phyloP scores from a whole-genome alignment of 2,329 filamentous ascomycete genomes.

The Epichloe hybrida region DNA sequence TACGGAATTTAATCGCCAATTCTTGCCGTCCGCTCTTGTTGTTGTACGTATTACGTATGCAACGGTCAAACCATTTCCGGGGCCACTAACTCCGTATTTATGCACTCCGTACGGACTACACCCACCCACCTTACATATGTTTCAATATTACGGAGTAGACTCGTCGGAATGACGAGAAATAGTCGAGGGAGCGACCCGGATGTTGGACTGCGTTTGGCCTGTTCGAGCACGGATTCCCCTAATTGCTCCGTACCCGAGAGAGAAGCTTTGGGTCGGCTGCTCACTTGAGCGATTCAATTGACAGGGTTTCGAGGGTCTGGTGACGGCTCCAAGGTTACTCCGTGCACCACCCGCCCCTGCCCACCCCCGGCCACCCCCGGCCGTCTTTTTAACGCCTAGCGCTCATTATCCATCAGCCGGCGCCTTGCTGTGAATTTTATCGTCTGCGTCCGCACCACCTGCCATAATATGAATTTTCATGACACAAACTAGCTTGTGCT shows the following conservation, averaged over 20 bases:
- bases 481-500: not conserved
- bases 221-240: no score
- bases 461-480: not conserved
- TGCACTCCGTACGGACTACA: not conserved
- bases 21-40: no score
- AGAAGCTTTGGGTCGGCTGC: no score
- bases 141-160: not conserved
- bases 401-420: not conserved
- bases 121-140: not conserved
- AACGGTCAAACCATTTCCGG: no score
- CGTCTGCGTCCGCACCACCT: not conserved
- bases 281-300: no score
- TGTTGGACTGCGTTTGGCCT: no score
- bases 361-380: not conserved
- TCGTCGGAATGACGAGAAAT: not conserved
- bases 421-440: not conserved
- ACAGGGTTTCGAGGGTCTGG: slow-evolving; percentile 4
- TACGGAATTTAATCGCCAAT: no score
- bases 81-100: no score
- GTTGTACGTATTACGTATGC: no score
- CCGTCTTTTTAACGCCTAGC: not conserved
- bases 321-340: slow-evolving; percentile 1
- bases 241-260: no score
- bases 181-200: no score
- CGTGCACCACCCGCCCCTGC: not conserved